These are phyloP conservation scores for Phytophthora melonis DNA, from an alignment of 352 stramenopile genomes.

Conservation along the genomic window DNA sequence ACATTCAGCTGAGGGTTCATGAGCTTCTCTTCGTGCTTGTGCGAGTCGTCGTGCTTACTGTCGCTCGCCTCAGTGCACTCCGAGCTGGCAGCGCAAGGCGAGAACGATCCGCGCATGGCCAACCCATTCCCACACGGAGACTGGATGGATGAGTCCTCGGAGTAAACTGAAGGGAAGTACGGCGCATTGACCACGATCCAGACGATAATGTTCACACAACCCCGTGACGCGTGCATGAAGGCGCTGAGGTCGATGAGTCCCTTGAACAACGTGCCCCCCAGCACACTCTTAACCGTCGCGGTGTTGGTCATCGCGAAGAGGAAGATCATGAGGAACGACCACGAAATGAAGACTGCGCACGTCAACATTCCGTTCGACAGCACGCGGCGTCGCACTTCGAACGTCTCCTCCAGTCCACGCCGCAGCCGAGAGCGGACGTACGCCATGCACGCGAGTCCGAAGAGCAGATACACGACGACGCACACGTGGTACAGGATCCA, in stretches of 20 bases:
- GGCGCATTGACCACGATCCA: slow-evolving; percentile 85
- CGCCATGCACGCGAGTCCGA: slow-evolving; percentile 72
- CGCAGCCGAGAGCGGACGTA: slow-evolving; percentile 83
- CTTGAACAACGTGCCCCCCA: slow-evolving; percentile 56
- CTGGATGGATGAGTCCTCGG: slow-evolving; percentile 43
- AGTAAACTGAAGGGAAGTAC: slow-evolving; percentile 53
- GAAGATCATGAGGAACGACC: slow-evolving; percentile 77
- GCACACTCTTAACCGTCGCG: slow-evolving; percentile 39
- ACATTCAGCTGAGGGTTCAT: slow-evolving; percentile 90
- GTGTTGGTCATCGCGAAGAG: slow-evolving; percentile 78
- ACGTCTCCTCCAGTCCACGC: slow-evolving; percentile 85
- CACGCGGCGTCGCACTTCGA: slow-evolving; percentile 84
- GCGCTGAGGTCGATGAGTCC: slow-evolving; percentile 79
- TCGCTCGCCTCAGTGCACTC: slow-evolving; percentile 30
- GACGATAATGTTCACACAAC: slow-evolving; percentile 87
- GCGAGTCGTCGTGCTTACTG: slow-evolving; percentile 12
- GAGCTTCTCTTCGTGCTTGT: slow-evolving; percentile 48
- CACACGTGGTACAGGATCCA: slow-evolving; percentile 88
- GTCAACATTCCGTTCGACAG: slow-evolving; percentile 82
- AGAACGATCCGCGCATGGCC: slow-evolving; percentile 26
- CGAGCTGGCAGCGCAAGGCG: slow-evolving; percentile 21
- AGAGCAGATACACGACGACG: slow-evolving; percentile 81
- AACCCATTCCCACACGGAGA: slow-evolving; percentile 22
- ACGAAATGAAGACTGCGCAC: slow-evolving; percentile 87
- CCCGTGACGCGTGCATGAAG: slow-evolving; percentile 81